Evolutionary conservation across 1,139 yeast genomes (phyloP), one percentile per base, ranked within the genome.

Genomic region (Geotrichum aggregatum): DNA sequence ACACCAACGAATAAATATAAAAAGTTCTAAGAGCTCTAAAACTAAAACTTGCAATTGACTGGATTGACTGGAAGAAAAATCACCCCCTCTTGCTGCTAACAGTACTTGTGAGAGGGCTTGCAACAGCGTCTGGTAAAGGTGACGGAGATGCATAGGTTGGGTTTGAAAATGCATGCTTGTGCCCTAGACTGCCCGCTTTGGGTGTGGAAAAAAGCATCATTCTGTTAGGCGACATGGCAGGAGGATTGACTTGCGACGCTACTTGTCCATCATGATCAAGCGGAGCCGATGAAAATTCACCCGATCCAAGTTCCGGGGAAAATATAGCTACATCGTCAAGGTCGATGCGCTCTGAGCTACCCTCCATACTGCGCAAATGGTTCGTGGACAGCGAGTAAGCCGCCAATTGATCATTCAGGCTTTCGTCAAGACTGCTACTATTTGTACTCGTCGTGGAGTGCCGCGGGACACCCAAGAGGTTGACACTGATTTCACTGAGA

Each of bases 321-420:
- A 41, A 41, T 4, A 41, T 41, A n/a, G 44, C 34, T 6, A 41
- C 34, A 10, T 41, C 44, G 21, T 41, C 44, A 16, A 33, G 18
- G 8, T n/a, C 22, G n/a, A 21, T 28, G 21, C 21, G 11, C 13
- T 14, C 13, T 11, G 44, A 13, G 44, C 13, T 24, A 26, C 35
- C 18, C 4, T 11, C 28, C 8, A n/a, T 38, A 38, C 13, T 8
- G 22, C 7, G 41, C 10, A 13, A 16, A 7, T 11, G 39, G 41
- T 14, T n/a, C n/a, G n/a, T n/a, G n/a, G 28, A 24, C 8, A 5
- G 44, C 35, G 5, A 10, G 44, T 22, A 26, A 10, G n/a, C 30
- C 13, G 26, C 8, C 14, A 10, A 41, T 10, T 41, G 44, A 14
- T 41, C 21, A n/a, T n/a, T 14, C 16, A 30, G 19, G 13, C 24